phyloP scores from a whole-genome alignment of 2,329 filamentous ascomycete genomes.

The Fusarium clavum region DNA sequence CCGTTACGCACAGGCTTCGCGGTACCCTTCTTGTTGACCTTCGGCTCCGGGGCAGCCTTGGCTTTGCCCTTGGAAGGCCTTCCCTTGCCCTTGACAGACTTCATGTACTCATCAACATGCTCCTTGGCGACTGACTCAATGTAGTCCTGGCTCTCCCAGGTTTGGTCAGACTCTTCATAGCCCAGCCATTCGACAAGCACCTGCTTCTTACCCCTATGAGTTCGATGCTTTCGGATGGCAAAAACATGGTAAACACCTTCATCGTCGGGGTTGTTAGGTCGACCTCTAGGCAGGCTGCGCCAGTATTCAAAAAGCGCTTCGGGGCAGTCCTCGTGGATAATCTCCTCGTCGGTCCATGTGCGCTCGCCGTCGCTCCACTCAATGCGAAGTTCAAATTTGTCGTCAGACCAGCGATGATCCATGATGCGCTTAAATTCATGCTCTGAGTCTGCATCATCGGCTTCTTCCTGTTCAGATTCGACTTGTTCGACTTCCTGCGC shows the following conservation, averaged over 20 bases:
- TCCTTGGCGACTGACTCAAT: constrained; percentile 47
- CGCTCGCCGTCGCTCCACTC: constrained; percentile 48
- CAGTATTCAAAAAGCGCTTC: constrained; percentile 51
- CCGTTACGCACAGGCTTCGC: neutral
- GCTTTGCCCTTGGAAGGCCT: neutral
- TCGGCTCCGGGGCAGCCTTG: neutral
- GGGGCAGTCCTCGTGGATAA: constrained; percentile 50
- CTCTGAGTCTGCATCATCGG: neutral
- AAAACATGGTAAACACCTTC: constrained; percentile 50
- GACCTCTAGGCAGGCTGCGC: constrained; percentile 44
- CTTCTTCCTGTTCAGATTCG: neutral
- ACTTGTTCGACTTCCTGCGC: neutral
- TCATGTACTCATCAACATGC: constrained; percentile 47
- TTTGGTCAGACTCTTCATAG: constrained; percentile 45
- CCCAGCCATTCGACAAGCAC: constrained; percentile 54
- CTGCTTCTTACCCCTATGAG: constrained; percentile 42
- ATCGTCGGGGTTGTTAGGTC: constrained; percentile 49
- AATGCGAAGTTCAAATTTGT: constrained; percentile 48
- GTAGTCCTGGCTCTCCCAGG: constrained; percentile 47
- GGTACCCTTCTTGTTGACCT: neutral
- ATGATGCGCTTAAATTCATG: constrained; percentile 35
- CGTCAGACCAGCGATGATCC: constrained; percentile 47
- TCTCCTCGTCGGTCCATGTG: constrained; percentile 52
- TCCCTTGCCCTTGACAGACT: neutral
- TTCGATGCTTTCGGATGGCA: constrained; percentile 50